These are phyloP conservation scores for Nitzschia sp. DNA, from an alignment of 108 stramenopile species.

Conservation along the genomic window DNA sequence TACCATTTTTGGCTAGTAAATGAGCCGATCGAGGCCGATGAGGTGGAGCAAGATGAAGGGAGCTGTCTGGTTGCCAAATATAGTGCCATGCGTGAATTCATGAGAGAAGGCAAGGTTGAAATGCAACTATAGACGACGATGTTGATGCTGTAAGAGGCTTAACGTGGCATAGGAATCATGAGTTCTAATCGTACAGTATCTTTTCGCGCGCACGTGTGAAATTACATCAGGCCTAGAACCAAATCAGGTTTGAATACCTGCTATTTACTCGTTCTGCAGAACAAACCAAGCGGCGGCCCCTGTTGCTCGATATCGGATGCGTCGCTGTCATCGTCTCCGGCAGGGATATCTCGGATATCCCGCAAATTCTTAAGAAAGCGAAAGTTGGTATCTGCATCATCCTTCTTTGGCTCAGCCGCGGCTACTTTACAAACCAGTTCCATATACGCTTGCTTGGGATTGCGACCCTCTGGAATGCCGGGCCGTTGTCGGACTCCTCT, in stretches of 20 bases:
- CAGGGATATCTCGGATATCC: not conserved
- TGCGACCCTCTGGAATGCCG: constrained; percentile 3
- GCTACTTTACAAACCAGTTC: constrained; percentile 13
- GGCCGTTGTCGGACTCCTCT: constrained; percentile 28
- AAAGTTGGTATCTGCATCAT: not conserved
- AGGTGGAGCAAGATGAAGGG: constrained; percentile 54
- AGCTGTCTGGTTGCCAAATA: constrained; percentile 64
- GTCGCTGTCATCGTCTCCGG: not conserved
- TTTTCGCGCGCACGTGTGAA: too few relatives aligned
- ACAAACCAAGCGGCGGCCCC: not conserved
- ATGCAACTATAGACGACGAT: constrained; percentile 27
- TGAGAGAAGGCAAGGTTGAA: constrained; percentile 58
- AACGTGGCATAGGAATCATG: too few relatives aligned
- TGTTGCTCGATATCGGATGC: not conserved
- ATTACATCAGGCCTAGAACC: too few relatives aligned
- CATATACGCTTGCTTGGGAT: constrained; percentile 22
- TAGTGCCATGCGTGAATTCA: constrained; percentile 46
- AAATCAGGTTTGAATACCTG: too few relatives aligned
- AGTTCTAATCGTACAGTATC: too few relatives aligned
- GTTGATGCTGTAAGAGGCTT: too few relatives aligned
- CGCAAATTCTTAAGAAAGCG: not conserved
- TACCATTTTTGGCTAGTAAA: constrained; percentile 60
- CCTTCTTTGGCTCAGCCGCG: not conserved
- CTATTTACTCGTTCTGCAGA: not conserved
- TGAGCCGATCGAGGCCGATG: constrained; percentile 39